These are phyloP conservation scores for Pleurotus djamor DNA, from an alignment of 768 basidiomycete genomes.

Conservation along the genomic window DNA sequence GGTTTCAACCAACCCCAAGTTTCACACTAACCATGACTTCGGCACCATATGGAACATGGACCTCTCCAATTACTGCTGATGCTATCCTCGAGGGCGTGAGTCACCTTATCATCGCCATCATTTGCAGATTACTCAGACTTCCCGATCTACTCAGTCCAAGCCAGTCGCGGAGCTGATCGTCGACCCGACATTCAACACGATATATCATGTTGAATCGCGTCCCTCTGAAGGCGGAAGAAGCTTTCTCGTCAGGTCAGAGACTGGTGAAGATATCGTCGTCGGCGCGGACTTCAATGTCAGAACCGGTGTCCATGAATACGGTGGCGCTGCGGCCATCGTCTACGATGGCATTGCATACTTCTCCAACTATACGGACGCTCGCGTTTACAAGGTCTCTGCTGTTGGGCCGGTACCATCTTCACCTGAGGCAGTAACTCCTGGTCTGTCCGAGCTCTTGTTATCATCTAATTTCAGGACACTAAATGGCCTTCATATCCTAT, in stretches of 20 bases:
- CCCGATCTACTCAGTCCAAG: conserved; percentile 16
- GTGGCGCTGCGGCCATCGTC: conserved; percentile 60
- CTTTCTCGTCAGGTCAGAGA: conserved; percentile 41
- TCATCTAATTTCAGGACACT: not conserved
- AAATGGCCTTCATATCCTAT: not conserved
- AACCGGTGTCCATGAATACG: conserved; percentile 68
- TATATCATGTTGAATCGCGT: conserved; percentile 13
- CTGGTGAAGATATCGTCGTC: conserved; percentile 38
- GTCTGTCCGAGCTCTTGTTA: conserved; percentile 26
- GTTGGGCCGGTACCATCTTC: conserved; percentile 6
- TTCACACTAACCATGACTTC: not conserved
- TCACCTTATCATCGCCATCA: not conserved
- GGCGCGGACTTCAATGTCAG: conserved; percentile 52
- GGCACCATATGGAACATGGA: conserved; percentile 60
- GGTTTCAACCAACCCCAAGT: not conserved
- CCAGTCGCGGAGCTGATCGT: conserved; percentile 11
- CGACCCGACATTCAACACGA: conserved; percentile 3
- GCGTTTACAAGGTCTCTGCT: conserved; percentile 44
- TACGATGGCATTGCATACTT: conserved; percentile 53
- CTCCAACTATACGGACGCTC: conserved; percentile 50
- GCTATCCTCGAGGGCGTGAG: conserved; percentile 42
- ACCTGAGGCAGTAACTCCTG: conserved; percentile 52
- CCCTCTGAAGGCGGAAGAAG: conserved; percentile 20
- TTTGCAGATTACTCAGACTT: not conserved
- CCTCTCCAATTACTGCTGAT: conserved; percentile 47